Conservation (phyloP, 2,329 filamentous ascomycete genomes). For the Pseudocercospora eumusae region DNA sequence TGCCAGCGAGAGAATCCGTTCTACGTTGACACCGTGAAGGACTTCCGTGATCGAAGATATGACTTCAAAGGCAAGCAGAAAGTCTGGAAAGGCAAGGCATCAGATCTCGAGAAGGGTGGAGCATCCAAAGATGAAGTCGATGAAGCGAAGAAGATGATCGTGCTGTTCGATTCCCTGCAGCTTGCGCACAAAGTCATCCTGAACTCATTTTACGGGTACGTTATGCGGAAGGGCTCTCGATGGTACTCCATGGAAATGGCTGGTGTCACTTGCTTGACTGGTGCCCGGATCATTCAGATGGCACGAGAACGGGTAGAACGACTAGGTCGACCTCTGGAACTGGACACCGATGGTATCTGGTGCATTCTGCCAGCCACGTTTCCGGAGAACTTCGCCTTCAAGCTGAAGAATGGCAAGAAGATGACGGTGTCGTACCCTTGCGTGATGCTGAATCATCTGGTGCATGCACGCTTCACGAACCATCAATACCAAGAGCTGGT, state of each 20-base stretch:
- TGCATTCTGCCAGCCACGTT: slow-evolving; percentile 97
- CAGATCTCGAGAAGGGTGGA: slow-evolving; percentile 78
- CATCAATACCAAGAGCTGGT: slow-evolving; percentile 92
- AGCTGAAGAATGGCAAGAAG: slow-evolving; percentile 93
- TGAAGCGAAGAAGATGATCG: slow-evolving; percentile 97
- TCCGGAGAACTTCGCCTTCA: slow-evolving; percentile 94
- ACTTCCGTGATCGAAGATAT: slow-evolving; percentile 95
- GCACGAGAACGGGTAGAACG: slow-evolving; percentile 90
- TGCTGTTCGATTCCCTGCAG: slow-evolving; percentile 92
- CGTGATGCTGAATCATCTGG: slow-evolving; percentile 97
- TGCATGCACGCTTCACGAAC: slow-evolving; percentile 93
- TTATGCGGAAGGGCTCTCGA: slow-evolving; percentile 97
- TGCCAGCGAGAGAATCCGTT: slow-evolving; percentile 98
- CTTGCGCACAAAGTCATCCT: slow-evolving; percentile 98
- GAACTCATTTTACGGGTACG: slow-evolving; percentile 98
- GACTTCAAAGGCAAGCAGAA: slow-evolving; percentile 99
- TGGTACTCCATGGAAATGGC: slow-evolving; percentile 99
- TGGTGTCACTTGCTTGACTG: slow-evolving; percentile 94
- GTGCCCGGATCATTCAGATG: slow-evolving; percentile 95
- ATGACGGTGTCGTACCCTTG: slow-evolving; percentile 95
- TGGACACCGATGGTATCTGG: slow-evolving; percentile 99
- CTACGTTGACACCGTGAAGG: slow-evolving; percentile 92
- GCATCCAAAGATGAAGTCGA: slow-evolving; percentile 77
- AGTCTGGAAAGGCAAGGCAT: slow-evolving; percentile 96
- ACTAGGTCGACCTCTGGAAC: slow-evolving; percentile 85